Conservation (phyloP, 768 basidiomycete species). For the Clathrus columnatus region DNA sequence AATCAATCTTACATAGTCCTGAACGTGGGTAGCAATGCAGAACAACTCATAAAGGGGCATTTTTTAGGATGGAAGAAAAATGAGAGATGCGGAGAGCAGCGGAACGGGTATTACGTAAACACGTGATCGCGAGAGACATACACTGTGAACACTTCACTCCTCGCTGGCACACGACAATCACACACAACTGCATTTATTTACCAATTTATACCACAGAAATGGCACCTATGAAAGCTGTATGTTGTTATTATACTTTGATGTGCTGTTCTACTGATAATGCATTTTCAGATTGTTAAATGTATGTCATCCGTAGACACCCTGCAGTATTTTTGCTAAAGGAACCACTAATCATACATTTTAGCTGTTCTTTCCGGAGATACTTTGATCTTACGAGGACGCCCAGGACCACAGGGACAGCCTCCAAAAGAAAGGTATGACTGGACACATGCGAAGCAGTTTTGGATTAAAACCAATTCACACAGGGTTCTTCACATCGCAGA, state of each 20-base stretch:
- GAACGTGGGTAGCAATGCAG: slow-evolving; percentile 71
- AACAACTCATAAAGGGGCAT: slow-evolving; percentile 90
- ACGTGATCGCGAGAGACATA: slow-evolving; percentile 1
- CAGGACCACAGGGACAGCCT: slow-evolving; percentile 73
- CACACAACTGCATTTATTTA: neutral
- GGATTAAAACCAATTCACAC: slow-evolving; percentile 5
- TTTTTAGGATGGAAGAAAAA: neutral
- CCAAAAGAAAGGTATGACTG: slow-evolving; percentile 74
- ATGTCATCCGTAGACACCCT: no score
- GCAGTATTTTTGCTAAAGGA: slow-evolving; percentile 19
- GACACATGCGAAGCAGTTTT: neutral
- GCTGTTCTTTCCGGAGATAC: slow-evolving; percentile 90
- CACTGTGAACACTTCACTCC: neutral
- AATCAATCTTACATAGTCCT: slow-evolving; percentile 53
- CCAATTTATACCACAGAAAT: neutral
- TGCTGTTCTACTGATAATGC: neutral
- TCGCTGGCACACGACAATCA: slow-evolving; percentile 8
- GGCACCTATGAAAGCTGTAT: slow-evolving; percentile 58
- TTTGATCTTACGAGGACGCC: slow-evolving; percentile 69
- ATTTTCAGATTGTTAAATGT: slow-evolving; percentile 30
- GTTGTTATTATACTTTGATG: slow-evolving; percentile 54
- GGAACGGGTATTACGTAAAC: neutral
- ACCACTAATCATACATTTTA: slow-evolving; percentile 27
- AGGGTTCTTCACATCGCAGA: slow-evolving; percentile 90
- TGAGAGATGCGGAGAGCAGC: neutral